phyloP scores from a whole-genome alignment of 768 basidiomycete species.

The Pisolithus tinctorius region DNA sequence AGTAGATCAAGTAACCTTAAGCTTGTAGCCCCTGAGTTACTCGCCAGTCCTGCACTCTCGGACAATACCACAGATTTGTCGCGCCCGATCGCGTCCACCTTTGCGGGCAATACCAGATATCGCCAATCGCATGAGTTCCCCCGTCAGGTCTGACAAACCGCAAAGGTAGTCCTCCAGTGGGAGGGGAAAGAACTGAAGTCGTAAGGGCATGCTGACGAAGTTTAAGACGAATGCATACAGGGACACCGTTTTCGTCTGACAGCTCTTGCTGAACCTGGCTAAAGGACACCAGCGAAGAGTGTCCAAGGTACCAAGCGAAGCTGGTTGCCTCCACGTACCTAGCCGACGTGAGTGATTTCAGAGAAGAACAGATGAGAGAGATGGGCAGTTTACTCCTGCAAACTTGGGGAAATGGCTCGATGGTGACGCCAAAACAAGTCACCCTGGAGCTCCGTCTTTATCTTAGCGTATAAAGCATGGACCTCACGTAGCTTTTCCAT shows the following conservation, averaged over 20 bases:
- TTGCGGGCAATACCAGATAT: conserved; percentile 72
- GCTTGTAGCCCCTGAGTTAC: conserved; percentile 9
- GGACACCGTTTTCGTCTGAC: conserved; percentile 50
- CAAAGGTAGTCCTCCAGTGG: conserved; percentile 83
- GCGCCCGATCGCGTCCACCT: conserved; percentile 58
- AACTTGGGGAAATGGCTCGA: conserved; percentile 65
- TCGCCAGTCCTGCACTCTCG: conserved; percentile 65
- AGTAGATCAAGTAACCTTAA: neutral
- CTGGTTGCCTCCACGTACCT: conserved; percentile 87
- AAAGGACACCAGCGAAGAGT: conserved; percentile 60
- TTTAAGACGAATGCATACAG: conserved; percentile 42
- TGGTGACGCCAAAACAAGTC: conserved; percentile 76
- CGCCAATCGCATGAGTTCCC: conserved; percentile 94
- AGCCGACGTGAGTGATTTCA: conserved; percentile 12
- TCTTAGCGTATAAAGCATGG: conserved; percentile 50
- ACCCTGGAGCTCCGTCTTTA: conserved; percentile 56
- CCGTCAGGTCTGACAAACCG: conserved; percentile 90
- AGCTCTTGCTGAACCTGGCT: conserved; percentile 60
- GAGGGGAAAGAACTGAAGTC: conserved; percentile 63
- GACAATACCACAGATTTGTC: conserved; percentile 63
- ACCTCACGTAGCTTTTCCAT: conserved; percentile 63
- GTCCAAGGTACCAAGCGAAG: conserved; percentile 79
- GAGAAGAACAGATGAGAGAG: neutral
- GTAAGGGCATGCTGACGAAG: conserved; percentile 1
- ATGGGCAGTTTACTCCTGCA: conserved; percentile 57